Evolutionary conservation across 257 asterid genomes (phyloP).

Genomic region (Ehretia macrophylla): DNA sequence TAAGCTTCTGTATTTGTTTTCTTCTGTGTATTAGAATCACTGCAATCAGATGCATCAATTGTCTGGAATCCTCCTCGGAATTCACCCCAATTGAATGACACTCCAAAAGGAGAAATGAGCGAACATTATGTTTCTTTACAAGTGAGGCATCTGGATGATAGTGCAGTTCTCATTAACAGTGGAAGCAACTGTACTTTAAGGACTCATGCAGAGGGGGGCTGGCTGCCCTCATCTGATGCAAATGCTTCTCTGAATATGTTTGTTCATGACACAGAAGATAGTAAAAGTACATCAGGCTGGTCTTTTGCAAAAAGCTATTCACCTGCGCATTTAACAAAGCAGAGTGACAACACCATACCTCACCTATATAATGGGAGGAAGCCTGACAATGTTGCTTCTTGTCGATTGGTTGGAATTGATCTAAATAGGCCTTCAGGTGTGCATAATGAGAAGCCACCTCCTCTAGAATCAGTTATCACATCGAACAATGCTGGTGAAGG

Average conservation of each 20-base stretch:
- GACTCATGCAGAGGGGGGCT: conserved; percentile 18
- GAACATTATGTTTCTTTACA: conserved; percentile 20
- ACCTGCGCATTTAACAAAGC: conserved; percentile 25
- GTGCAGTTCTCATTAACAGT: conserved; percentile 13
- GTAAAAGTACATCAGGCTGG: conserved; percentile 55
- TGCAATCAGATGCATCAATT: conserved; percentile 42
- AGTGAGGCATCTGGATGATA: conserved; percentile 3
- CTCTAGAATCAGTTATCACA: conserved; percentile 25
- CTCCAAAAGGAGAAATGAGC: conserved; percentile 29
- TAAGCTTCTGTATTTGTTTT: conserved; percentile 6
- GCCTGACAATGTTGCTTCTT: conserved; percentile 38
- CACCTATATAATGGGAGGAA: conserved; percentile 38
- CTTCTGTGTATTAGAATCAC: conserved; percentile 28
- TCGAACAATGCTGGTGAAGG: conserved; percentile 31
- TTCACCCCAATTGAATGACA: conserved; percentile 26
- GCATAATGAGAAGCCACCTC: conserved; percentile 24
- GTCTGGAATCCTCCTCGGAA: conserved; percentile 52
- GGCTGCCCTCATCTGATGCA: conserved; percentile 17
- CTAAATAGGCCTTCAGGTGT: conserved; percentile 46
- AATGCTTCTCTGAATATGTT: conserved; percentile 33
- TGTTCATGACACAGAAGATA: conserved; percentile 51
- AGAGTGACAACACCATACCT: conserved; percentile 26
- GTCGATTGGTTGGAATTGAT: conserved; percentile 83
- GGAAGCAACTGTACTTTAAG: conserved; percentile 13
- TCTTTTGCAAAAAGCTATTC: conserved; percentile 41